Conservation (phyloP, 1,139 yeast species). For the Suhomyces anneliseae region DNA sequence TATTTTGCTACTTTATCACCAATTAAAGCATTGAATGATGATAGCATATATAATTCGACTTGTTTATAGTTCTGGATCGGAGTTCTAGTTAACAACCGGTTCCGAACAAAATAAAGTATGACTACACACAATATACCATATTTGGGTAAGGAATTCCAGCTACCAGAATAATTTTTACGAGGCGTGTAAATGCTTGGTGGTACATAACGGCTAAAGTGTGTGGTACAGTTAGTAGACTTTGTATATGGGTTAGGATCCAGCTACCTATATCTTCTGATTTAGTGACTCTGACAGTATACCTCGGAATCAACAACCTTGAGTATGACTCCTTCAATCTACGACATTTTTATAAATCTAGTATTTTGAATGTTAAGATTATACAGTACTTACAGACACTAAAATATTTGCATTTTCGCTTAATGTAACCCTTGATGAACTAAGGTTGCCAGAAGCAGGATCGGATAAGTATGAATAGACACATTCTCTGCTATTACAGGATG, state of each 20-base stretch:
- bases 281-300: neutral
- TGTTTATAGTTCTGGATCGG: no score
- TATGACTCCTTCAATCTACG: neutral
- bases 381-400: no score
- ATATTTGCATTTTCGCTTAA: neutral
- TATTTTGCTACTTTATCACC: no score
- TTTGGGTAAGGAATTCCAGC: no score
- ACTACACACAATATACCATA: no score
- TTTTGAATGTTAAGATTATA: neutral
- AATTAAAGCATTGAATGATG: no score
- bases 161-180: neutral
- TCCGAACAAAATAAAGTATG: neutral
- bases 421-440: neutral
- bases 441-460: neutral
- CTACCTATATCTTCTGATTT: no score
- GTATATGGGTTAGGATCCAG: no score
- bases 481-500: conserved; percentile 1
- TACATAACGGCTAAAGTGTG: neutral
- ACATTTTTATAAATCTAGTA: no score
- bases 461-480: neutral
- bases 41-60: no score
- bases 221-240: no score
- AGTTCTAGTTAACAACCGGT: neutral
- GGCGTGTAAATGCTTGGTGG: neutral
- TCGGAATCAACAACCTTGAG: neutral